phyloP scores from a whole-genome alignment of 192 early-diverging fungal species.

The Coemansia sp. region DNA sequence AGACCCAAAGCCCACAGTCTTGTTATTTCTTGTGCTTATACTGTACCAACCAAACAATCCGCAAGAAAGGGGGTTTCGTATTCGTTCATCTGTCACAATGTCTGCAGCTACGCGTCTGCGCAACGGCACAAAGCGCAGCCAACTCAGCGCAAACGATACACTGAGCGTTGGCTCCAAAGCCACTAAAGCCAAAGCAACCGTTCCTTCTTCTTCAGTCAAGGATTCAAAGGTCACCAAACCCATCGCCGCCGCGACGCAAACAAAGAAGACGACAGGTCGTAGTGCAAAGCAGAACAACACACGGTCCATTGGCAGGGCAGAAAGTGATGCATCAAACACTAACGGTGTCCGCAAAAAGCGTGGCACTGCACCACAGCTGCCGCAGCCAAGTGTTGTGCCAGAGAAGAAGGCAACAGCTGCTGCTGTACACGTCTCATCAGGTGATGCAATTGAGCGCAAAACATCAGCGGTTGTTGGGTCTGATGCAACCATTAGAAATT shows the following conservation, averaged over 20 bases:
- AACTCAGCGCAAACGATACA: conserved; percentile 12
- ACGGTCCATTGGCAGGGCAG: neutral
- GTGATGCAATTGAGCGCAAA: neutral
- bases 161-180: neutral
- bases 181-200: conserved; percentile 12
- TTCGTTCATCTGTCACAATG: conserved; percentile 14
- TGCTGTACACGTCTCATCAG: conserved; percentile 5
- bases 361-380: neutral
- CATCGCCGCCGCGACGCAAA: neutral
- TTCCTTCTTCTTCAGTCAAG: neutral
- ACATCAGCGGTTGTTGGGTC: neutral
- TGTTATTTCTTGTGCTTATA: conserved; percentile 5
- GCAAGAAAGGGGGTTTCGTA: neutral
- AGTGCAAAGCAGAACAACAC: neutral
- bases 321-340: neutral
- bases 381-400: neutral
- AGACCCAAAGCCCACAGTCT: no score
- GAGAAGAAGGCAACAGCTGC: neutral
- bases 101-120: conserved; percentile 47
- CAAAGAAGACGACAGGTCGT: neutral
- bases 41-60: neutral
- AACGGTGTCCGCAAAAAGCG: neutral
- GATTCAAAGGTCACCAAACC: neutral
- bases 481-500: conserved; percentile 1
- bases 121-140: conserved; percentile 25